phyloP scores from a whole-genome alignment of 768 basidiomycete species.

The Neoboletus subvelutipes region DNA sequence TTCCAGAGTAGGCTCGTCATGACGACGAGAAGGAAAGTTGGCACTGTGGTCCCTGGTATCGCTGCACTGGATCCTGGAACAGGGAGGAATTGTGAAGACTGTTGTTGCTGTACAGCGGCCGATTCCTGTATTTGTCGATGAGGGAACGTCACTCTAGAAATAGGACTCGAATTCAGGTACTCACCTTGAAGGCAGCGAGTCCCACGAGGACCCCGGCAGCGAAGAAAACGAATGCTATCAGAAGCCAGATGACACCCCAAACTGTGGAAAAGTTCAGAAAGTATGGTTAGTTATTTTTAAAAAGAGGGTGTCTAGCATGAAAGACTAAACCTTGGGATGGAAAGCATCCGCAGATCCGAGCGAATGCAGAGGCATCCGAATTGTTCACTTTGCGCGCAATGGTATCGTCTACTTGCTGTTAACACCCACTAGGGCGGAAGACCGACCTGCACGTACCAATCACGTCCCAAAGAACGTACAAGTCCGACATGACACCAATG shows the following conservation, averaged over 20 bases:
- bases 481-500: conserved; percentile 83
- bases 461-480: conserved; percentile 89
- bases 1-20: conserved; percentile 28
- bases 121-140: conserved; percentile 47
- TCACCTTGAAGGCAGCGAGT: conserved; percentile 73
- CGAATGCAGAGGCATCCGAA: conserved; percentile 87
- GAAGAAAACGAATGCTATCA: conserved; percentile 74
- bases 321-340: conserved; percentile 64
- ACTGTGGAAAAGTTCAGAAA: conserved; percentile 41
- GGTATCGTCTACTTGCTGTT: conserved; percentile 62
- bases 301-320: background rate
- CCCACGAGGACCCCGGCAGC: conserved; percentile 75
- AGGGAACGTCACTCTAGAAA: background rate
- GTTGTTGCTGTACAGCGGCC: conserved; percentile 49
- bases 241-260: conserved; percentile 88
- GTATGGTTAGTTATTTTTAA: background rate
- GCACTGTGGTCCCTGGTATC: conserved; percentile 27
- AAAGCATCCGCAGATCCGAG: conserved; percentile 81
- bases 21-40: conserved; percentile 22
- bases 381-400: conserved; percentile 79
- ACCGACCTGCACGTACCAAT: conserved; percentile 49
- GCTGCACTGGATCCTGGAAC: conserved; percentile 51
- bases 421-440: background rate
- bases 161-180: conserved; percentile 27
- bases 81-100: conserved; percentile 59